phyloP scores from a whole-genome alignment of 495 filamentous ascomycete genomes.

The Evansstolkia leycettana region DNA sequence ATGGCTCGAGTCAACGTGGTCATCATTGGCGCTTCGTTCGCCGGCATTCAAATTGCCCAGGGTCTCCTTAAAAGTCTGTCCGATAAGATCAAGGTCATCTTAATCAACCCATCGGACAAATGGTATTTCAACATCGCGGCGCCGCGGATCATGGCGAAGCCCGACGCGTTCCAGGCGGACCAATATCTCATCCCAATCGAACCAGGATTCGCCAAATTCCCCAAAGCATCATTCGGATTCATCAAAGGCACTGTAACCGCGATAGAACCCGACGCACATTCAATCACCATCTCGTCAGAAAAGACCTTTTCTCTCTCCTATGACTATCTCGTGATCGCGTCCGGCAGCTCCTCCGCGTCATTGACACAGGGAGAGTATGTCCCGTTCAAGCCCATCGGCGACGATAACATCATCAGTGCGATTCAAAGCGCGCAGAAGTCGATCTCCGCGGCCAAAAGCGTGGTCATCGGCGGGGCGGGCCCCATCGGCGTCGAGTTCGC shows the following conservation, averaged over 20 bases:
- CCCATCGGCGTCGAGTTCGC: conserved; percentile 53
- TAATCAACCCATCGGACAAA: conserved; percentile 41
- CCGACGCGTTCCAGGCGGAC: conserved; percentile 23
- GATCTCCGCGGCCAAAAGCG: conserved; percentile 40
- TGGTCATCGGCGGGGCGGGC: conserved; percentile 58
- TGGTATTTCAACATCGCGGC: conserved; percentile 43
- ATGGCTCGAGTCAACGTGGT: conserved; percentile 26
- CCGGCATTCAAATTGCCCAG: conserved; percentile 48
- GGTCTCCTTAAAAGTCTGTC: conserved; percentile 40
- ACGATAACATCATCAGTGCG: conserved; percentile 26
- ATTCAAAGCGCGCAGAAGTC: conserved; percentile 31
- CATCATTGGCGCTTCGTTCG: conserved; percentile 51
- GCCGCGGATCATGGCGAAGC: conserved; percentile 33
- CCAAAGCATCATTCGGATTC: conserved; percentile 37
- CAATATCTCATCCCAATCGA: conserved; percentile 38
- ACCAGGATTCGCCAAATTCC: conserved; percentile 38
- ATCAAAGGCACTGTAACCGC: conserved; percentile 38
- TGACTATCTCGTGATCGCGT: conserved; percentile 44
- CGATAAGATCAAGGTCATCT: conserved; percentile 33
- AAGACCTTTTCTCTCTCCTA: conserved; percentile 19
- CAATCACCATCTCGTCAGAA: conserved; percentile 22
- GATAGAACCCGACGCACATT: conserved; percentile 33
- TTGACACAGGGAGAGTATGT: conserved; percentile 24
- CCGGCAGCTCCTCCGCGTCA: conserved; percentile 25
- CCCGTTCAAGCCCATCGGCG: conserved; percentile 39